Evolutionary conservation across 495 filamentous ascomycete species (phyloP).

Genomic region (Neurospora sublineolata): DNA sequence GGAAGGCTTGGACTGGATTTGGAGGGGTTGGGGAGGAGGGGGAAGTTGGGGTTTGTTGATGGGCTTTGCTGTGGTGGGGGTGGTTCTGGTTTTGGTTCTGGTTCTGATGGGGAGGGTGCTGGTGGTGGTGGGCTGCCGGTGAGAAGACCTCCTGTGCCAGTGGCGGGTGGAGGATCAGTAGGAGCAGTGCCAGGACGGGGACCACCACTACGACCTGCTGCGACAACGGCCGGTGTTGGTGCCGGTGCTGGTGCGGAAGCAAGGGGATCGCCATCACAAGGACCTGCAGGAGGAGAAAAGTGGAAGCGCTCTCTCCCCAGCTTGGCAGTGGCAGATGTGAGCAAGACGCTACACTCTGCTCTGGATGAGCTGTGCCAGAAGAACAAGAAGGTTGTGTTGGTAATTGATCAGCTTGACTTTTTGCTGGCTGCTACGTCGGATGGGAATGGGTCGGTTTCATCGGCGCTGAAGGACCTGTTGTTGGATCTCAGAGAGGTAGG

Average conservation of each 20-base stretch:
- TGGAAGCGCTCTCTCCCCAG: constrained; percentile 5
- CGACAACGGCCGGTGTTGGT: not conserved
- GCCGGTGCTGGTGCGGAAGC: not conserved
- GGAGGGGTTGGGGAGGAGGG: constrained; percentile 41
- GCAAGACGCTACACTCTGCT: constrained; percentile 17
- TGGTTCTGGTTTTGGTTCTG: not conserved
- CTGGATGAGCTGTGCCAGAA: constrained; percentile 15
- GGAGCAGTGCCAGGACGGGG: not conserved
- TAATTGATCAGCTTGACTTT: constrained; percentile 47
- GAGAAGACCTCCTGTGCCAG: not conserved
- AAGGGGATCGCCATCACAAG: not conserved
- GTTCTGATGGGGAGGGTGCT: not conserved
- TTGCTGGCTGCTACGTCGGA: constrained; percentile 35
- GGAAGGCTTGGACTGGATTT: constrained; percentile 62
- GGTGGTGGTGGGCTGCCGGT: not conserved
- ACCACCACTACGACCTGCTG: not conserved
- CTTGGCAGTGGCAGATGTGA: constrained; percentile 9
- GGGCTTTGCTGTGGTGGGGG: constrained; percentile 37
- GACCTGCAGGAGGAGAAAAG: not conserved
- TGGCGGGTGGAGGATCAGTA: not conserved
- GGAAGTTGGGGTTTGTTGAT: constrained; percentile 60
- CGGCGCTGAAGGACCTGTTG: constrained; percentile 31
- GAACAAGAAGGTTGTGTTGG: constrained; percentile 30
- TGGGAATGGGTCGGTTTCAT: constrained; percentile 14
- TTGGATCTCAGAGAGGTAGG: constrained; percentile 44